phyloP scores from a whole-genome alignment of 2,329 filamentous ascomycete genomes.

The Fusarium continuum region DNA sequence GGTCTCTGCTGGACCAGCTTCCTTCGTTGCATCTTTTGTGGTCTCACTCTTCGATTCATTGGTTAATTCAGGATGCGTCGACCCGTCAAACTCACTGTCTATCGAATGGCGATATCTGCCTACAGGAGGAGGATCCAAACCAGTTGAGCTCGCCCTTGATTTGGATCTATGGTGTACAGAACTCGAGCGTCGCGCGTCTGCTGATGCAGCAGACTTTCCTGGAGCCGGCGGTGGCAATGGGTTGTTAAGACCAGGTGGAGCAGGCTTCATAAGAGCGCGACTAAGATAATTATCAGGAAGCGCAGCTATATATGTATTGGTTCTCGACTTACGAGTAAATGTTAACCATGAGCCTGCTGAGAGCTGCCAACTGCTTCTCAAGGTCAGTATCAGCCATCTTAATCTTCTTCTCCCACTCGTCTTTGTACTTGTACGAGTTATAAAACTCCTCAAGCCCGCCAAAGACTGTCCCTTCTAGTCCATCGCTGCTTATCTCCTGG shows the following conservation, averaged over 20 bases:
- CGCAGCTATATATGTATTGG: neutral
- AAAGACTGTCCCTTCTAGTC: conserved; percentile 31
- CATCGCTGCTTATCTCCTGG: conserved; percentile 41
- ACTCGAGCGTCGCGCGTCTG: neutral
- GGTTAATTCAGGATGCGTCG: neutral
- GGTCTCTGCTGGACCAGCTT: neutral
- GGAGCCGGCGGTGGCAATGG: conserved; percentile 27
- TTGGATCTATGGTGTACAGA: neutral
- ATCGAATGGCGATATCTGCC: conserved; percentile 1
- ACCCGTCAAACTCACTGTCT: neutral
- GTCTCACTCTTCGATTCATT: neutral
- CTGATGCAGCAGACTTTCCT: neutral
- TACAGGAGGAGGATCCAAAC: conserved; percentile 27
- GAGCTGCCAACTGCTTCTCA: conserved; percentile 41
- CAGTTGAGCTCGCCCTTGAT: conserved; percentile 2
- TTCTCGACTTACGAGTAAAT: conserved; percentile 45
- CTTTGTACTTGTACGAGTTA: conserved; percentile 47
- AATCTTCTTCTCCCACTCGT: conserved; percentile 47
- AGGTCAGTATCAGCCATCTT: conserved; percentile 44
- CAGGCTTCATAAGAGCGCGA: conserved; percentile 45
- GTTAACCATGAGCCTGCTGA: conserved; percentile 47
- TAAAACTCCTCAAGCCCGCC: conserved; percentile 45
- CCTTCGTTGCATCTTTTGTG: accelerated
- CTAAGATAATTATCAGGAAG: conserved; percentile 20
- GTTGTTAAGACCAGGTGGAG: conserved; percentile 26